These are phyloP conservation scores for Collybia mongolica DNA, from an alignment of 768 basidiomycete species.

Conservation along the genomic window DNA sequence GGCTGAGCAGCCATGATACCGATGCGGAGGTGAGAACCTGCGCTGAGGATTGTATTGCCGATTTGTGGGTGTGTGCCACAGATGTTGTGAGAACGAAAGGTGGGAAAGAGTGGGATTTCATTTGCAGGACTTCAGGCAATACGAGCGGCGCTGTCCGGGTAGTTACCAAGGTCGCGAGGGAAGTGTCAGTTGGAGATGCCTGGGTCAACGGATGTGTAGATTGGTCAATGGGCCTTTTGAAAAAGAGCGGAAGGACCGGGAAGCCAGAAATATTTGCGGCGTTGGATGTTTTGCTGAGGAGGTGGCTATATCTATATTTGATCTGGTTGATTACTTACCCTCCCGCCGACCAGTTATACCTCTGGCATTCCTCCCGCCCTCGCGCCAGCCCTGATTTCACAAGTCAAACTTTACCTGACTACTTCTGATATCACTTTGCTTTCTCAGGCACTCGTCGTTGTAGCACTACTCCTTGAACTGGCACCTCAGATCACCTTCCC, in stretches of 20 bases:
- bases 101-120: conserved; percentile 77
- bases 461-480: conserved; percentile 68
- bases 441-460: conserved; percentile 64
- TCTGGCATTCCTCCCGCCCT: conserved; percentile 53
- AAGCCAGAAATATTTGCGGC: conserved; percentile 81
- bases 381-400: conserved; percentile 61
- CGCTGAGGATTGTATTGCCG: conserved; percentile 82
- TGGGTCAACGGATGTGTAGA: conserved; percentile 85
- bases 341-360: conserved; percentile 28
- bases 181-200: conserved; percentile 64
- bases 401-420: conserved; percentile 74
- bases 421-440: conserved; percentile 77
- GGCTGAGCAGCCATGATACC: conserved; percentile 79
- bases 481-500: conserved; percentile 71
- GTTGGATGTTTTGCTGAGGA: conserved; percentile 67
- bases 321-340: background rate
- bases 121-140: conserved; percentile 71
- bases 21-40: conserved; percentile 86
- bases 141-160: conserved; percentile 74
- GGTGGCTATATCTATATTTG: conserved; percentile 36
- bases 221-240: conserved; percentile 72
- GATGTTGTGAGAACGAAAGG: conserved; percentile 64
- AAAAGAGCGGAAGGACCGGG: conserved; percentile 75
- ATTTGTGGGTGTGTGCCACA: conserved; percentile 85
- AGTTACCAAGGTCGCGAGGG: conserved; percentile 78